These are phyloP conservation scores for Asterochloris sp. DNA, from an alignment of 139 green algal species.

Conservation along the genomic window DNA sequence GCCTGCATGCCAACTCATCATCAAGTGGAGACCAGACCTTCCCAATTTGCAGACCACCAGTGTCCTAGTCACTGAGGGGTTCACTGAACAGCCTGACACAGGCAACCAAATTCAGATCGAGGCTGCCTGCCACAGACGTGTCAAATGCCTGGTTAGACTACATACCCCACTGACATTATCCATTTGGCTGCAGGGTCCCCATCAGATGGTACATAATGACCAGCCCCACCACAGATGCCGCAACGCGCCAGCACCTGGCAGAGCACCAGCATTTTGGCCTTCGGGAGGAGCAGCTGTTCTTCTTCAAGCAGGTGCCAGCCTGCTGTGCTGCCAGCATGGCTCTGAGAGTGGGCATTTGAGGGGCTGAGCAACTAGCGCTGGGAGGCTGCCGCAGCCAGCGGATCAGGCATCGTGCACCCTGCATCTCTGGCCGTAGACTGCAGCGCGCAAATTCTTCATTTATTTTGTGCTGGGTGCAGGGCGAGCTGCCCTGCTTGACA, in stretches of 20 bases:
- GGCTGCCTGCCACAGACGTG: too few species aligned
- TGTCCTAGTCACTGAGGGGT: too few species aligned
- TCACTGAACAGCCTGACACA: too few species aligned
- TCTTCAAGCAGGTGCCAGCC: slow-evolving; percentile 77
- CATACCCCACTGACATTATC: too few species aligned
- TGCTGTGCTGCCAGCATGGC: background rate
- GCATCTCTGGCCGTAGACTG: background rate
- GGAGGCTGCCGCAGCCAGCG: background rate
- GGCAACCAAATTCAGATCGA: too few species aligned
- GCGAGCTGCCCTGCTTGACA: slow-evolving; percentile 82
- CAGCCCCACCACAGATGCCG: slow-evolving; percentile 75
- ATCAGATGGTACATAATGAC: slow-evolving; percentile 93
- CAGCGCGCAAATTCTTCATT: background rate
- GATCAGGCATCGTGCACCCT: background rate
- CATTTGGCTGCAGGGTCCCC: slow-evolving; percentile 18
- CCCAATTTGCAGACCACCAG: too few species aligned
- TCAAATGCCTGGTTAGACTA: too few species aligned
- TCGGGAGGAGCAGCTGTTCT: slow-evolving; percentile 60
- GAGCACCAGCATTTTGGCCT: slow-evolving; percentile 76
- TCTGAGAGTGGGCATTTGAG: background rate
- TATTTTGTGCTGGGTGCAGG: slow-evolving; percentile 31
- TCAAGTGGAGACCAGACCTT: too few species aligned
- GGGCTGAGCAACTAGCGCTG: background rate
- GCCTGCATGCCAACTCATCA: background rate
- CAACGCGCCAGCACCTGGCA: slow-evolving; percentile 72